Conservation (phyloP, 2,329 filamentous ascomycete genomes). For the Aspergillus sergii region DNA sequence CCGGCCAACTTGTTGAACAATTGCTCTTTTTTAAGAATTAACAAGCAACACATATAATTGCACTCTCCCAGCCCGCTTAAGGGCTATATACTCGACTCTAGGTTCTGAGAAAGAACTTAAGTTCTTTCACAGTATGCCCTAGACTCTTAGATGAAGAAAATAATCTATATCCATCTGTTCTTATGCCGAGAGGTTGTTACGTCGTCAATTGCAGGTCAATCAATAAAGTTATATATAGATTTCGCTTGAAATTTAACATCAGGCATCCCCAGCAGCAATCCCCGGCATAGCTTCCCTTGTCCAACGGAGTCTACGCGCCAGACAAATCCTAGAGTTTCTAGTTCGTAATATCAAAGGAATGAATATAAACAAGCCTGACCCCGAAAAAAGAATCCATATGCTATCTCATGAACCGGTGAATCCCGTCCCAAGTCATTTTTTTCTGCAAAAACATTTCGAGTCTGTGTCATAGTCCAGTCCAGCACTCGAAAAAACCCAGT, state of each 20-base stretch:
- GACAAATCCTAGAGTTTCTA: not conserved
- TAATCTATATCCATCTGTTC: not conserved
- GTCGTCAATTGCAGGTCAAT: not conserved
- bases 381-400: not conserved
- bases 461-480: not conserved
- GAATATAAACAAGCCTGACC: not conserved
- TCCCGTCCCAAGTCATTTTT: not conserved
- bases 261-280: too few species aligned
- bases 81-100: too few species aligned
- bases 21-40: fast-evolving
- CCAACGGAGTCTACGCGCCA: not conserved
- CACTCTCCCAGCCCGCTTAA: too few species aligned
- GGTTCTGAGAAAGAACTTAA: too few species aligned
- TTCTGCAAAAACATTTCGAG: not conserved
- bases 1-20: not conserved
- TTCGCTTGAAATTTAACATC: too few species aligned
- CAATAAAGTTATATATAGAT: not conserved
- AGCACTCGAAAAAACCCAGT: not conserved
- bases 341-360: not conserved
- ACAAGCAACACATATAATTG: too few species aligned
- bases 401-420: not conserved
- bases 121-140: not conserved
- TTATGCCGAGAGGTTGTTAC: not conserved
- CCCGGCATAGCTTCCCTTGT: not conserved
- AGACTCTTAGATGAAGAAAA: not conserved